Base-by-base conservation (phyloP, 306 rosid genomes). In the Trifolium subterraneum region DNA sequence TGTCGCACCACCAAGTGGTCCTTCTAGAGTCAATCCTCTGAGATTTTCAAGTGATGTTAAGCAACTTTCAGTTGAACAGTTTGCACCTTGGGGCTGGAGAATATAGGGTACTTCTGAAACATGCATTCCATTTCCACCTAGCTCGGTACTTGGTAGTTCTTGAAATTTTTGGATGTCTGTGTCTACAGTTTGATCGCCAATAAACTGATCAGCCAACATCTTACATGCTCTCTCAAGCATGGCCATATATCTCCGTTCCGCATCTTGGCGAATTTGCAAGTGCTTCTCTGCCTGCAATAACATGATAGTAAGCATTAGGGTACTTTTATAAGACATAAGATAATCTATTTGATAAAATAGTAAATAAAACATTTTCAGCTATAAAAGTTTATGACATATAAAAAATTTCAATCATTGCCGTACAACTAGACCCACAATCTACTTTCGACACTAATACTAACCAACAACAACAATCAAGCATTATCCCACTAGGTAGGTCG, bases 201-300 rank as follows among this genome's bases (percentile, higher is more conserved):
- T 83, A 66, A 94, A 87, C 55, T 91, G 96, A 76, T 90, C 93
- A 0, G 97, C 99, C 52, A 94, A 91, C 96, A 94, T 90, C 83
- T 90, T 92, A 70, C 99, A 94, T 19, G 99, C 95, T 84, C 93
- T 87, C 86, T 94, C 99, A 61, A 94, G 93, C 96, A 92, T 91
- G 64, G 87, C 88, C 87, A 92, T 92, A 58, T 94, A 94, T 61
- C 90, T 85, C 55, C 81, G 78, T 51, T 94, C 99, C 7, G 99
- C 99, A 65, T 86, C 93, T 86, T 94, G 95, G 70, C 99, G 93
- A 84, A 94, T 91, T 82, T 81, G 96, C 85, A 94, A 80, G 86
- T 92, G 99, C 87, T 92, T 94, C 87, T 94, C 99, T 35, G 99
- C 99, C 99, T 94, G 83, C 84, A 74, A 56, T 65, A 60, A 55